A percentile compares a stretch with the other conserved stretches of the same genome.
Conservation (phyloP, 495 filamentous ascomycete genomes). For the Lasiosphaeria miniovina region DNA sequence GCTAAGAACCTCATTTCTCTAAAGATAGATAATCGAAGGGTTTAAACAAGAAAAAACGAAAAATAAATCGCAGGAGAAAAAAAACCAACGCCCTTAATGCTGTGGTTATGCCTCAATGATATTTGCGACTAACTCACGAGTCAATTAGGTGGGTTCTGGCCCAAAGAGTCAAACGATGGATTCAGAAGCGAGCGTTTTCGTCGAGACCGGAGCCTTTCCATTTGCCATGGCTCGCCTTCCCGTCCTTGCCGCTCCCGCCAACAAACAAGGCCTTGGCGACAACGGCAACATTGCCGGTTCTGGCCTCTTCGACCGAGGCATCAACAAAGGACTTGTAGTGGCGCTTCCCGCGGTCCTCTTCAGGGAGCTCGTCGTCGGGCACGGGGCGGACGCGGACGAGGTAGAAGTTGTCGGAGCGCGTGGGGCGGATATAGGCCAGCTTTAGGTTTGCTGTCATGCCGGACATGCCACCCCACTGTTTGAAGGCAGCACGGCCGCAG, state of each 20-base stretch:
- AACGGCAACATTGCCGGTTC: slow-evolving; percentile 48
- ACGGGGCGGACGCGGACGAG: slow-evolving; percentile 53
- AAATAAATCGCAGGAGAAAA: no score
- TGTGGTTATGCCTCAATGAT: no score
- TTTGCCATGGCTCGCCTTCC: slow-evolving; percentile 1
- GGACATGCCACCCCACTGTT: slow-evolving; percentile 37
- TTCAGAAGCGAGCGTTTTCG: slow-evolving; percentile 8
- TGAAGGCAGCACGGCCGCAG: slow-evolving; percentile 51
- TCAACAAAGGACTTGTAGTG: slow-evolving; percentile 60
- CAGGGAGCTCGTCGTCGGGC: slow-evolving; percentile 26
- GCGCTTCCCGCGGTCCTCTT: slow-evolving; percentile 40
- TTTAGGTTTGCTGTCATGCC: slow-evolving; percentile 65
- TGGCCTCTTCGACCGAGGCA: slow-evolving; percentile 42
- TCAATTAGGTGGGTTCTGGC: no score
- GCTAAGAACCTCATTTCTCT: no score
- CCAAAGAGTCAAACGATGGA: background rate
- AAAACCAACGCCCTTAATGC: no score
- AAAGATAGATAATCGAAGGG: no score
- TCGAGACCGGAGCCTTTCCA: background rate
- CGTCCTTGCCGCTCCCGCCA: slow-evolving; percentile 26
- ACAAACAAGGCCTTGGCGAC: slow-evolving; percentile 63
- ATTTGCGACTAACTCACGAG: no score
- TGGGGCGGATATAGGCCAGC: slow-evolving; percentile 59
- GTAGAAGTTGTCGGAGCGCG: slow-evolving; percentile 60
- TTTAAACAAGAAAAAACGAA: no score